Evolutionary conservation across 1,284 basidiomycete species (phyloP).

Genomic region (Cutaneotrichosporon cavernicola): DNA sequence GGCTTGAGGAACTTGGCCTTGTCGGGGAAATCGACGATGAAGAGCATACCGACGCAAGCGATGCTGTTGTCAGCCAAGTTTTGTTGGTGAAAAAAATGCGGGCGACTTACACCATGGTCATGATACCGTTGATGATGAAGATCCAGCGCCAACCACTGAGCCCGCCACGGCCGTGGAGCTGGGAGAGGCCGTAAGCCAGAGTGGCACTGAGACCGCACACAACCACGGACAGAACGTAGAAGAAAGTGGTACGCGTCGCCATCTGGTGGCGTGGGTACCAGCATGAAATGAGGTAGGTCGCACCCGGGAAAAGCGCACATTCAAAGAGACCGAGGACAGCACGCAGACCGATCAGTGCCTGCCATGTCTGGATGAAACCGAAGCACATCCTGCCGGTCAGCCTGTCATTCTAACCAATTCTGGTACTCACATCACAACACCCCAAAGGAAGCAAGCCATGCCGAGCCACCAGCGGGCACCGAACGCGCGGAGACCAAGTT

Average conservation of each 20-base stretch:
- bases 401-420: conserved; percentile 4
- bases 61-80: conserved; percentile 15
- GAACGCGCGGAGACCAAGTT: conserved; percentile 31
- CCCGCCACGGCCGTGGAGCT: conserved; percentile 16
- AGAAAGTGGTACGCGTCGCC: conserved; percentile 32
- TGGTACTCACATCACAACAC: conserved; percentile 41
- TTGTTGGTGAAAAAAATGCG: too few species aligned
- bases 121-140: conserved; percentile 17
- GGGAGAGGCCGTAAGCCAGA: conserved; percentile 16
- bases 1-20: conserved; percentile 19
- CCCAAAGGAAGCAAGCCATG: conserved; percentile 40
- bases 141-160: conserved; percentile 22
- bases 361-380: conserved; percentile 45
- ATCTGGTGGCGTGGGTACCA: conserved; percentile 56
- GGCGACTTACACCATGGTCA: conserved; percentile 11
- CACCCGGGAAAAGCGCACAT: conserved; percentile 47
- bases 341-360: conserved; percentile 49
- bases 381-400: conserved; percentile 50
- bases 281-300: conserved; percentile 52
- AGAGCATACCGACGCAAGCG: conserved; percentile 5
- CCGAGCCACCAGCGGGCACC: conserved; percentile 23
- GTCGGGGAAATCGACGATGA: conserved; percentile 25
- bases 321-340: conserved; percentile 52
- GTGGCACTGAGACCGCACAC: conserved; percentile 19
- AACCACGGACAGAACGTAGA: conserved; percentile 18